Conservation (phyloP, 2,329 filamentous ascomycete species). For the Falciphora oryzae region DNA sequence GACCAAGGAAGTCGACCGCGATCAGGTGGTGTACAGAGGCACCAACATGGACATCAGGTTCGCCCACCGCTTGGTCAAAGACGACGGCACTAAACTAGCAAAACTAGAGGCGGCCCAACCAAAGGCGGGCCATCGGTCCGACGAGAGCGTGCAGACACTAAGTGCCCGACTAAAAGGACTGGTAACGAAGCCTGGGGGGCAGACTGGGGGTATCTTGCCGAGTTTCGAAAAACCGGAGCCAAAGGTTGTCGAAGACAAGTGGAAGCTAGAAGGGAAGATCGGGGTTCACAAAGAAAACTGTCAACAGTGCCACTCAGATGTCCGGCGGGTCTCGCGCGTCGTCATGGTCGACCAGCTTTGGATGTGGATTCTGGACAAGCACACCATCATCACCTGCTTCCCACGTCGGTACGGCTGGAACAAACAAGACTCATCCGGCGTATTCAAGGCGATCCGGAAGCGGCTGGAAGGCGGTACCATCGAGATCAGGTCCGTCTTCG, state of each 20-base stretch:
- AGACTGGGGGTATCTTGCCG: too few relatives aligned
- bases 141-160: too few relatives aligned
- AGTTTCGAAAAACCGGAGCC: too few relatives aligned
- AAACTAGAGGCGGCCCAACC: too few relatives aligned
- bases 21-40: slow-evolving; percentile 36
- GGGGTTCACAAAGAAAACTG: too few relatives aligned
- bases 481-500: slow-evolving; percentile 31
- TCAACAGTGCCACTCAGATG: too few relatives aligned
- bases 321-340: slow-evolving; percentile 17
- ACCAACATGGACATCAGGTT: slow-evolving; percentile 19
- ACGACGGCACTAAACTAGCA: too few relatives aligned
- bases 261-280: too few relatives aligned
- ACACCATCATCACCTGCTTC: slow-evolving; percentile 25
- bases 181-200: too few relatives aligned
- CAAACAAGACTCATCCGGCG: slow-evolving; percentile 31
- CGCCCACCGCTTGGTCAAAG: slow-evolving; percentile 11
- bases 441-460: slow-evolving; percentile 34
- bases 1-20: slow-evolving; percentile 32
- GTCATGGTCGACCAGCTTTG: slow-evolving; percentile 28
- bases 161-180: too few relatives aligned
- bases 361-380: slow-evolving; percentile 27
- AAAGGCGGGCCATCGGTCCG: too few relatives aligned
- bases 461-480: slow-evolving; percentile 19
- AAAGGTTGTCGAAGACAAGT: too few relatives aligned
- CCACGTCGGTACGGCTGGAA: slow-evolving; percentile 35